Base-by-base conservation (phyloP, 2,329 filamentous ascomycete genomes). In the Penicillium nordicum region DNA sequence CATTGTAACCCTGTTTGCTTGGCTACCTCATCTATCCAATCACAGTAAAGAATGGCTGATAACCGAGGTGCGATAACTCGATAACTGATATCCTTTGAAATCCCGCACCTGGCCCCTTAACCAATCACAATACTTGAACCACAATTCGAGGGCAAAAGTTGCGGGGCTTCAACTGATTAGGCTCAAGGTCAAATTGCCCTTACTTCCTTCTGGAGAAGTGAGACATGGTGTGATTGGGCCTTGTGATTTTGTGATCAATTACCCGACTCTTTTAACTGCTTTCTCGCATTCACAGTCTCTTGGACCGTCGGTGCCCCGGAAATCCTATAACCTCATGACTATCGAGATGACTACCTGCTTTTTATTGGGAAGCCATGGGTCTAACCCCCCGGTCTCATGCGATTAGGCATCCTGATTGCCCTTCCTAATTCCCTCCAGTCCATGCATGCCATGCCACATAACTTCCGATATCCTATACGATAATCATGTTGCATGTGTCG, bases 401-500 rank as follows among this genome's bases (percentile, higher is more conserved):
- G 54, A 52, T 43, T 48, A 38, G 10, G 53, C 55, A 38, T 59
- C 54, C 14, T 40, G 50, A 53, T 68, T 66, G 32, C 58, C 60
- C 50, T 58, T 69, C 27, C 65, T 65, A 60, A 56, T 78, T 6
- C 76, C 76, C 60, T 78, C 75, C 55, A 78, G 56, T 10, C 75
- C 74, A 58, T 66, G 70, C 55, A 78, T 55, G 8, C 75, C 74
- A 58, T 66, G 70, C 18, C 74, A 57, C 16, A 69, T 66, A 65
- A 70, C 46, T 71, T 78, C 4, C 8, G 64, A 64, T 63, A 66
- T 68, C 18, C 63, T 61, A 14, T 18, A 79, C 79, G 57, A 81
- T 77, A 4, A 74, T 86, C 9, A 38, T 11, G n/a, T 38, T 82
- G 70, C 86, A 86, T 1, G 30, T 32, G 12, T 32, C 11, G 30